Evolutionary conservation across 345 rosid genomes (phyloP).

Genomic region (Murraya paniculata): DNA sequence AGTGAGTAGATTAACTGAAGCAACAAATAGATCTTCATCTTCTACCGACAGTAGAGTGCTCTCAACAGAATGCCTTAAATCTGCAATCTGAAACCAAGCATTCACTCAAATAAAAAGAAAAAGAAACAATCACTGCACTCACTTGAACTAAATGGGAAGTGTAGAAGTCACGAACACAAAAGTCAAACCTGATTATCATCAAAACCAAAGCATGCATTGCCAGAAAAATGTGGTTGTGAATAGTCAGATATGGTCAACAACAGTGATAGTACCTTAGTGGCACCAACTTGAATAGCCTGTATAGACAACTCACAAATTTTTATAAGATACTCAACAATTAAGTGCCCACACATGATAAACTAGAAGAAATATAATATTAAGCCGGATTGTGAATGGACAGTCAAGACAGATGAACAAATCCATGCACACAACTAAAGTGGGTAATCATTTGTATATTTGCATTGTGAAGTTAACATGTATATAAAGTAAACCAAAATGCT

Average conservation of each 20-base stretch:
- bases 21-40: slow-evolving; percentile 64
- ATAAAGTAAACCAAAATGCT: neutral
- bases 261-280: slow-evolving; percentile 58
- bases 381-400: neutral
- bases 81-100: slow-evolving; percentile 50
- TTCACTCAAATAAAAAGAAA: slow-evolving; percentile 24
- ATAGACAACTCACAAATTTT: slow-evolving; percentile 15
- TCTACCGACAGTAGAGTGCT: slow-evolving; percentile 33
- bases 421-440: neutral
- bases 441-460: neutral
- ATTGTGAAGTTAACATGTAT: neutral
- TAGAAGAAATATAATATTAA: neutral
- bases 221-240: slow-evolving; percentile 45
- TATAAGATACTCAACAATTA: neutral
- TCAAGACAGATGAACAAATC: neutral
- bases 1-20: slow-evolving; percentile 55
- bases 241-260: slow-evolving; percentile 52
- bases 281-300: slow-evolving; percentile 72
- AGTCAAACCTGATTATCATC: slow-evolving; percentile 75
- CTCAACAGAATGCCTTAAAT: slow-evolving; percentile 45
- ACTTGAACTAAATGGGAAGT: slow-evolving; percentile 8
- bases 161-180: slow-evolving; percentile 16
- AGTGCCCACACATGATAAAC: neutral
- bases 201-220: slow-evolving; percentile 57
- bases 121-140: neutral